These are phyloP conservation scores for Mucor indicus DNA, from an alignment of 371 early-diverging fungal species.

Conservation along the genomic window DNA sequence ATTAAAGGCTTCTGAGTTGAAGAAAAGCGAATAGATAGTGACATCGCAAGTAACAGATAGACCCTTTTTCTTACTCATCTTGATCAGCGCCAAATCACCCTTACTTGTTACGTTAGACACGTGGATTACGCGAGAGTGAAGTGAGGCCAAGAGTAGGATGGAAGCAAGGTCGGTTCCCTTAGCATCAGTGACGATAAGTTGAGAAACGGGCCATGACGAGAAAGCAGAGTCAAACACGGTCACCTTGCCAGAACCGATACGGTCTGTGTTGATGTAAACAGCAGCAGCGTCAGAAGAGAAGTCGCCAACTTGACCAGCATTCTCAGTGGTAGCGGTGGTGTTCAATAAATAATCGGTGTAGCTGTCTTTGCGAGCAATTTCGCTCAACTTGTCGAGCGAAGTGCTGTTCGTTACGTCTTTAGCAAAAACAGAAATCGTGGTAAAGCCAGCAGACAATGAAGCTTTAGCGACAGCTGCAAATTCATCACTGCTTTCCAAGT, in stretches of 20 bases:
- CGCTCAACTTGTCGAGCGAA: conserved; percentile 56
- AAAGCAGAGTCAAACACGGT: conserved; percentile 65
- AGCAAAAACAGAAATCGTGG: conserved; percentile 65
- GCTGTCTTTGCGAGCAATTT: conserved; percentile 54
- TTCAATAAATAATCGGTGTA: conserved; percentile 76
- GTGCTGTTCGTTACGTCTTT: conserved; percentile 53
- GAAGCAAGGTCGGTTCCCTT: conserved; percentile 83
- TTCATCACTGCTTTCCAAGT: conserved; percentile 51
- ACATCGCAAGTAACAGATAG: conserved; percentile 92
- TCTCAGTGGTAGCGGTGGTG: conserved; percentile 65
- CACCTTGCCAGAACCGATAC: conserved; percentile 48
- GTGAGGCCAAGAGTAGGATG: conserved; percentile 79
- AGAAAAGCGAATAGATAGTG: conserved; percentile 75
- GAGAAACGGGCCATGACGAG: conserved; percentile 69
- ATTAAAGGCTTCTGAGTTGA: conserved; percentile 60
- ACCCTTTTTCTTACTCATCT: conserved; percentile 86
- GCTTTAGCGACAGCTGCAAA: conserved; percentile 65
- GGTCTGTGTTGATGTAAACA: conserved; percentile 56
- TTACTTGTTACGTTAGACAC: conserved; percentile 76
- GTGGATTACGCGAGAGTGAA: conserved; percentile 83
- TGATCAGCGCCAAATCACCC: conserved; percentile 82
- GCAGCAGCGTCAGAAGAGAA: conserved; percentile 48
- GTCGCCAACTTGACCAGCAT: conserved; percentile 37
- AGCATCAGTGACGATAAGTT: conserved; percentile 83
- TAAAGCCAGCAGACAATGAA: conserved; percentile 85